Base-by-base conservation (phyloP, 805 yeast species). In the Starmera amethionina region DNA sequence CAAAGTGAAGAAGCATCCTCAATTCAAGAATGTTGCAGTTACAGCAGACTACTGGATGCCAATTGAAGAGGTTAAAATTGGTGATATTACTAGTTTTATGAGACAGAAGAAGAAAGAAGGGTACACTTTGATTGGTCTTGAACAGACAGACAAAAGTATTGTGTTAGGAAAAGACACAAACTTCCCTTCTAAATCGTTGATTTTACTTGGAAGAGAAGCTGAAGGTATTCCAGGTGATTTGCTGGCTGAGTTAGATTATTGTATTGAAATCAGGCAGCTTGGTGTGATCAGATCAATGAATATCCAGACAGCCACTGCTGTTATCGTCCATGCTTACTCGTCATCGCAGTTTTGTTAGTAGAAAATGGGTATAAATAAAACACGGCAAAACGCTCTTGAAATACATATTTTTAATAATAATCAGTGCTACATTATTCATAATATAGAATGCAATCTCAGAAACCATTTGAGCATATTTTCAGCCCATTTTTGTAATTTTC, bases 11-110 rank as follows among this genome's bases (percentile, higher is more conserved):
- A 63, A 72, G 8, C 73, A 80, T 51, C 70, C 76, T 2, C 89
- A 83, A 44, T 89, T 89, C 64, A 82, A 77, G 52, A 78, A 69
- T 46, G 97, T 93, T 28, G 95, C 97, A 0, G 95, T 89, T 9
- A 87, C 97, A 0, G 95, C 97, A 0, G 97, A 89, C 49, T 67
- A 73, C 42, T 90, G 97, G 97, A 84, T 88, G 93, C 97, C 97
- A 1, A 80, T 89, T 77, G 55, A 65, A 7, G 90, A 88, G 56
- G 95, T 89, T 5, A 71, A 71, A 42, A 68, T 73, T 5, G 74
- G 62, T 1, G 67, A 66, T 4, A 77, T 89, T 34, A 59, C 65
- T 2, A 60, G 58, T 2, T 90, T 65, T 51, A 70, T 90, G 73
- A 64, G 65, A 40, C 52, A 56, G 40, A 80, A 82, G 65, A 68